A percentile compares a stretch with the other conserved stretches of the same genome.
Conservation (phyloP, 352 stramenopile genomes). For the Pythium vanterpoolii region DNA sequence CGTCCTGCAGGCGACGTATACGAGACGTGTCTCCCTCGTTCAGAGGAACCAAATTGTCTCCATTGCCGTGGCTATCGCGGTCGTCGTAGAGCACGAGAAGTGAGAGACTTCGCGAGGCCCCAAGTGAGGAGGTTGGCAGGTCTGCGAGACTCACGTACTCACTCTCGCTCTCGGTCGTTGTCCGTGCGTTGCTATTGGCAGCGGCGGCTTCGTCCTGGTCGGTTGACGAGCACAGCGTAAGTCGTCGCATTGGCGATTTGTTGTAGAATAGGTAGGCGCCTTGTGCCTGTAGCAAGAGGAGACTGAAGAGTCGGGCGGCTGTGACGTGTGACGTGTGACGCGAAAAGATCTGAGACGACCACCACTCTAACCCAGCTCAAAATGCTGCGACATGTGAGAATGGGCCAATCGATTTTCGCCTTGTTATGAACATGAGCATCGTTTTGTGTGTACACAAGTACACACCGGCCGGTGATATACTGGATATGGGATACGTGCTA, state of each 20-base stretch:
- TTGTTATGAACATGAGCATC: too few species aligned
- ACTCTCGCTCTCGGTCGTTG: slow-evolving; percentile 8
- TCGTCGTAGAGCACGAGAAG: neutral
- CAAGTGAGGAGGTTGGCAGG: neutral
- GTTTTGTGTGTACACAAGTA: too few species aligned
- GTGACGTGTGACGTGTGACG: slow-evolving; percentile 10
- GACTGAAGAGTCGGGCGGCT: neutral
- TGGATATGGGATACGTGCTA: too few species aligned
- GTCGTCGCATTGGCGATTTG: neutral
- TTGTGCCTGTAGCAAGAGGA: neutral
- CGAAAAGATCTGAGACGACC: neutral
- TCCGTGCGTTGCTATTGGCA: neutral
- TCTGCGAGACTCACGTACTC: slow-evolving; percentile 20
- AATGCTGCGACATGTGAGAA: too few species aligned
- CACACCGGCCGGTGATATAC: too few species aligned
- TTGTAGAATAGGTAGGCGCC: neutral
- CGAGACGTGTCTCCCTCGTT: neutral
- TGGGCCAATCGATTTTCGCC: too few species aligned
- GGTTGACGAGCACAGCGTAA: neutral
- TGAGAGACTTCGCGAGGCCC: neutral
- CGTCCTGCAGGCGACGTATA: slow-evolving; percentile 11
- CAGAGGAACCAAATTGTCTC: slow-evolving; percentile 1
- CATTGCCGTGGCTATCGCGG: neutral
- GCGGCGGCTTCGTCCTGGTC: neutral
- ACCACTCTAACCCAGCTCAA: too few species aligned